Base-by-base conservation (phyloP, 2,329 filamentous ascomycete species). In the Xylariaceae sp. region DNA sequence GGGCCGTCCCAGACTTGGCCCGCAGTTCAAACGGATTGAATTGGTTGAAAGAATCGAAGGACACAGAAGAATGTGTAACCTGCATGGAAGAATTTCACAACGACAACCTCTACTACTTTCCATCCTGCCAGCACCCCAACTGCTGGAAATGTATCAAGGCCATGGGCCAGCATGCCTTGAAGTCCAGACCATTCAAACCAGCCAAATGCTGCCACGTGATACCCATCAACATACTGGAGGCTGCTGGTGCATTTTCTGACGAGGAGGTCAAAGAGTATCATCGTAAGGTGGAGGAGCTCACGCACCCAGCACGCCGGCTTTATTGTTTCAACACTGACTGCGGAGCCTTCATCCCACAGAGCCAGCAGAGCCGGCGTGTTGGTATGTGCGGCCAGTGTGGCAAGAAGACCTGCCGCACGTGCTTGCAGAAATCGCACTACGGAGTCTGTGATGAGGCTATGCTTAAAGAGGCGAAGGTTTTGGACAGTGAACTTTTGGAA, bases 381-480 rank as follows among this genome's bases (percentile, higher is more conserved):
- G 50, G 50, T 1, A 19, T 24, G 11, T 54, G 52, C 37, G 2
- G 4, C 3, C 3, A 39, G 3, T 54, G 53, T 16, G 29, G 7
- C 9, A 39, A 29, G 28, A 51, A 44, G 9, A 54, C 51, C 2
- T 55, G 53, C 37, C 49, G 37, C 18, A 6, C 16, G 3, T 54
- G 51, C 18, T 31, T 7, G 1, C 36, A n/a, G 16, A 55, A 54
- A 31, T 50, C 54, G 1, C 54, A 56, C 35, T 52, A 43, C 16
- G 49, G 45, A 2, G 2, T 32, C 15, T 56, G 54, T 41, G 32
- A 56, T 28, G 7, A 33, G 29, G 22, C 17, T 1, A 34, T 30
- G 18, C 17, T 50, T 4, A 11, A 42, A 8, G 38, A 46, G 9
- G 12, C 9, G 2, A 24, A 3, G 4, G 16, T 24, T 3, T 16